Base-by-base conservation (phyloP, 305 asterid genomes). In the Fraxinus angustifolia region DNA sequence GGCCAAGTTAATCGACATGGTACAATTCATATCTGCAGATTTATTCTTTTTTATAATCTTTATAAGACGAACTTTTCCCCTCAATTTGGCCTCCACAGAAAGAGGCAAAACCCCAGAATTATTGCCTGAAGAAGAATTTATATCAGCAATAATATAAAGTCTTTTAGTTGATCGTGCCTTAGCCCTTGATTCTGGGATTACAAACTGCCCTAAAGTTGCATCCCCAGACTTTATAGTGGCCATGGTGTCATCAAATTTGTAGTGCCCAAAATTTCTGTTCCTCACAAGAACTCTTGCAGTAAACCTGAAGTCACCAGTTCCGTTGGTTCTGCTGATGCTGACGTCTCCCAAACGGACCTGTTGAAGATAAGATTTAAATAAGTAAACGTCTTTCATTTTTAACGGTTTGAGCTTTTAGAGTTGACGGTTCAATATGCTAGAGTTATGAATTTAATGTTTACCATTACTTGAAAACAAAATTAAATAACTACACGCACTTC, bases 1-100 rank as follows among this genome's bases (percentile, higher is more conserved):
- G 0, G 86, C 16, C 81, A 88, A 81, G 76, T 82, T 80, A 23
- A 89, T 17, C 1, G 33, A 78, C 80, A 90, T 77, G 4, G 79
- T 73, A 73, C 94, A 90, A 16, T 10, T 78, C 91, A 90, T 77
- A 2, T 82, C 30, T 10, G 86, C 92, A 2, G 53, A 8, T 81
- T 83, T 88, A 58, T 72, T 86, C 88, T 71, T 89, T 77, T 82
- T 85, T 4, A 90, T 77, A 19, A 90, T 86, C 84, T 68, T 86
- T 77, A 88, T 31, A 73, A 86, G 19, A 48, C 82, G 84, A 82
- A 90, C 86, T 83, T 84, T 86, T 0, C 94, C 92, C n/a, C 87
- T 84, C 78, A 90, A 8, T 68, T n/a, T 79, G 4, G 89, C 88
- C 78, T 77, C 82, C 19, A 85, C 85, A 1, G 3, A 50, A 79